These are phyloP conservation scores for Taphrina betulina DNA, from an alignment of 1,139 yeast genomes.

Conservation along the genomic window DNA sequence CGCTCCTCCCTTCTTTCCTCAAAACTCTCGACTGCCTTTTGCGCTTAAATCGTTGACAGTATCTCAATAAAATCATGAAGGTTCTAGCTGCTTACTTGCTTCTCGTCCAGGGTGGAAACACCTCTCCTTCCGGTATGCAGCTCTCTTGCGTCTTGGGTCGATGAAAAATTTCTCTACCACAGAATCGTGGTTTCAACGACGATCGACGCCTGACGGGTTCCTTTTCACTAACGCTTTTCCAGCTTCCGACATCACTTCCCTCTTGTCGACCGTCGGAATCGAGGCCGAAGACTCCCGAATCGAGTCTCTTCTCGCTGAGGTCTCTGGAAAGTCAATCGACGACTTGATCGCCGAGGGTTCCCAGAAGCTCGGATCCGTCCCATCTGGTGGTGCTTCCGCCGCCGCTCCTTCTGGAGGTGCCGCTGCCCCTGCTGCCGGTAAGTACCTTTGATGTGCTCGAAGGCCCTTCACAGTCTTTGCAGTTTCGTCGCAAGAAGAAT, in stretches of 20 bases:
- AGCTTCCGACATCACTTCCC: conserved; percentile 66
- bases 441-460: conserved; percentile 35
- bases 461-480: neutral
- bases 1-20: too few species aligned
- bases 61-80: conserved; percentile 45
- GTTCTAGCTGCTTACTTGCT: conserved; percentile 54
- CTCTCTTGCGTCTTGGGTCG: too few species aligned
- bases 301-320: conserved; percentile 78
- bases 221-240: neutral
- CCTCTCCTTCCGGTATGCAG: conserved; percentile 76
- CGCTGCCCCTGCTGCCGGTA: conserved; percentile 73
- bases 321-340: conserved; percentile 88
- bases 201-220: too few species aligned
- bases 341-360: conserved; percentile 95
- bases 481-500: neutral
- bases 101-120: conserved; percentile 52
- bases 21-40: too few species aligned
- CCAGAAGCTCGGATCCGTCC: conserved; percentile 92
- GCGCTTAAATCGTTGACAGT: neutral
- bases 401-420: conserved; percentile 67
- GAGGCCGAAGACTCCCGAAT: conserved; percentile 92
- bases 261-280: conserved; percentile 89
- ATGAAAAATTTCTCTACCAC: too few species aligned
- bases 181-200: too few species aligned
- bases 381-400: conserved; percentile 92